phyloP scores from a whole-genome alignment of 306 rosid species.

The Erythrophleum fordii region DNA sequence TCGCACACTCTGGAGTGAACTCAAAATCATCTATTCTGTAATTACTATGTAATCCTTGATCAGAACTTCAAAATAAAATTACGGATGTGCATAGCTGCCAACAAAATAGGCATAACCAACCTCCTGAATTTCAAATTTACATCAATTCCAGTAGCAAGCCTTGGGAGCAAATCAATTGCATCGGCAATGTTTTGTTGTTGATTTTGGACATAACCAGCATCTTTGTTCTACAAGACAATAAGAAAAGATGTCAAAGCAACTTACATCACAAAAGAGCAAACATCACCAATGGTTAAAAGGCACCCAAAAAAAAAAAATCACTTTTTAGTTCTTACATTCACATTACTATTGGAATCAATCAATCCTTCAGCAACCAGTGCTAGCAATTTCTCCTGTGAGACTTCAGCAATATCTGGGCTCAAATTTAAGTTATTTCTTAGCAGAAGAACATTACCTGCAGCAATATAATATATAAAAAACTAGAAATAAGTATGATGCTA shows the following conservation, averaged over 20 bases:
- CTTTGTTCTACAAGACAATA: slow-evolving; percentile 67
- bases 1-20: slow-evolving; percentile 92
- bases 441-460: slow-evolving; percentile 87
- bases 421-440: slow-evolving; percentile 76
- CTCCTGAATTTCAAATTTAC: slow-evolving; percentile 88
- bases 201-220: slow-evolving; percentile 80
- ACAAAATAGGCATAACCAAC: slow-evolving; percentile 48
- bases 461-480: slow-evolving; percentile 25
- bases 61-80: slow-evolving; percentile 36
- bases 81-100: slow-evolving; percentile 24
- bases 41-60: slow-evolving; percentile 35
- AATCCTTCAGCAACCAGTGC: slow-evolving; percentile 84
- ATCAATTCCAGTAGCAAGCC: slow-evolving; percentile 97
- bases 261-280: slow-evolving; percentile 27
- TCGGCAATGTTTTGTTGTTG: slow-evolving; percentile 95
- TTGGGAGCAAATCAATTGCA: slow-evolving; percentile 94
- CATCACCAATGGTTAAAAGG: neutral
- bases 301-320: neutral
- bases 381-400: slow-evolving; percentile 92
- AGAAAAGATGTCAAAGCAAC: slow-evolving; percentile 32
- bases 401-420: slow-evolving; percentile 78
- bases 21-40: slow-evolving; percentile 91
- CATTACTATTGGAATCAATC: slow-evolving; percentile 85
- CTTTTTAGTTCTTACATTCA: slow-evolving; percentile 58
- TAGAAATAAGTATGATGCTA: neutral